Evolutionary conservation across 305 asterid genomes (phyloP), one percentile per base, ranked within the genome.

Genomic region (Solanum aculeatissimum): DNA sequence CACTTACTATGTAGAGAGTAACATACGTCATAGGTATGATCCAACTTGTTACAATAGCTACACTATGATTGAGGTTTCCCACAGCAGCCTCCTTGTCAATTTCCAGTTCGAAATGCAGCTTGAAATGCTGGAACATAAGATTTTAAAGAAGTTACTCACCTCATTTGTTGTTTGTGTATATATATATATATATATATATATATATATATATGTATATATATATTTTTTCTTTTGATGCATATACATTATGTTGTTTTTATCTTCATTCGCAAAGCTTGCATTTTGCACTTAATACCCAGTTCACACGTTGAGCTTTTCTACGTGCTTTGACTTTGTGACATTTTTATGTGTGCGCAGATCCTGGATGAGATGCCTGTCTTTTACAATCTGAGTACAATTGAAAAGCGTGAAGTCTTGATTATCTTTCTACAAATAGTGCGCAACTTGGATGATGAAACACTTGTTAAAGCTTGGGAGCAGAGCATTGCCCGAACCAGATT

Each of bases 331-430:
- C 49, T 68, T 83, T 71, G 19, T 87, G 49, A 83, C 82, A 88
- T 55, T 45, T 75, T 84, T 86, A 75, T 86, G 83, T 85, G 86
- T 84, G 80, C 87, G 92, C 93, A 97, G 99, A 92, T 97, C 86
- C 94, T 97, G 27, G 99, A 97, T 87, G 98, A 97, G 90, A 97
- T 97, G 99, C 99, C 99, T 25, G 99, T 97, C 87, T 97, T 97
- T 92, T 97, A 97, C 95, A 95, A 95, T 88, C 90, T 97, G 90
- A 89, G 95, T 89, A 91, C 98, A 83, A 87, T 88, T 87, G 99
- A 97, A 91, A 97, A 97, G 86, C 98, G 98, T 62, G 99, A 97
- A 89, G 98, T 92, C 55, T 88, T 97, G 89, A 93, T 93, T 83
- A 86, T 93, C 65, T 86, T 97, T 88, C 89, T 95, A 90, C 97